phyloP scores from a whole-genome alignment of 1,284 basidiomycete genomes.

The Sporisorium exsertum region DNA sequence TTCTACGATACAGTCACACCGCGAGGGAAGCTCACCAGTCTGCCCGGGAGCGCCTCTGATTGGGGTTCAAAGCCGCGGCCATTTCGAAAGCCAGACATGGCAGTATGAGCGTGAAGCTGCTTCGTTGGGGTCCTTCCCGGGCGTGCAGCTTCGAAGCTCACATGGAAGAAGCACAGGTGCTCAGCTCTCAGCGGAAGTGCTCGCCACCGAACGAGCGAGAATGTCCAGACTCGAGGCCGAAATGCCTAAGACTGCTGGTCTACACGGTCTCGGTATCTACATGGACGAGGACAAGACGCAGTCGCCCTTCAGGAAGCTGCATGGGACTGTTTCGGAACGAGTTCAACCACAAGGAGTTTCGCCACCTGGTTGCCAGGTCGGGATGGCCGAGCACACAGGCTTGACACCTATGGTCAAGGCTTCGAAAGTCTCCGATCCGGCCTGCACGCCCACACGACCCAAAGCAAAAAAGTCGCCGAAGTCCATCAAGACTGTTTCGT shows the following conservation, averaged over 20 bases:
- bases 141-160: neutral
- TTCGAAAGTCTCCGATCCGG: conserved; percentile 19
- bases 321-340: neutral
- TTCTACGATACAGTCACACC: neutral
- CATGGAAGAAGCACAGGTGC: neutral
- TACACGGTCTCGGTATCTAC: conserved; percentile 39
- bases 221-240: conserved; percentile 18
- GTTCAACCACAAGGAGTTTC: conserved; percentile 1
- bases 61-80: conserved; percentile 16
- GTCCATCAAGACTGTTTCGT: conserved; percentile 11
- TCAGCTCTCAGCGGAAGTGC: neutral
- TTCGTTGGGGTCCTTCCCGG: conserved; percentile 22
- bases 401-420: conserved; percentile 47
- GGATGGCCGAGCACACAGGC: conserved; percentile 18
- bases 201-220: conserved; percentile 15
- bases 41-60: conserved; percentile 45
- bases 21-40: conserved; percentile 1
- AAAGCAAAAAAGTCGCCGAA: conserved; percentile 17
- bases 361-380: neutral
- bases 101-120: neutral
- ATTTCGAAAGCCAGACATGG: conserved; percentile 30
- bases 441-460: conserved; percentile 32
- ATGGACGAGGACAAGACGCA: conserved; percentile 31
- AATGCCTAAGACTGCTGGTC: conserved; percentile 23
- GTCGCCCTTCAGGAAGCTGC: conserved; percentile 25